Conservation (phyloP, 1,284 basidiomycete species). For the Psilocybe mexicana region DNA sequence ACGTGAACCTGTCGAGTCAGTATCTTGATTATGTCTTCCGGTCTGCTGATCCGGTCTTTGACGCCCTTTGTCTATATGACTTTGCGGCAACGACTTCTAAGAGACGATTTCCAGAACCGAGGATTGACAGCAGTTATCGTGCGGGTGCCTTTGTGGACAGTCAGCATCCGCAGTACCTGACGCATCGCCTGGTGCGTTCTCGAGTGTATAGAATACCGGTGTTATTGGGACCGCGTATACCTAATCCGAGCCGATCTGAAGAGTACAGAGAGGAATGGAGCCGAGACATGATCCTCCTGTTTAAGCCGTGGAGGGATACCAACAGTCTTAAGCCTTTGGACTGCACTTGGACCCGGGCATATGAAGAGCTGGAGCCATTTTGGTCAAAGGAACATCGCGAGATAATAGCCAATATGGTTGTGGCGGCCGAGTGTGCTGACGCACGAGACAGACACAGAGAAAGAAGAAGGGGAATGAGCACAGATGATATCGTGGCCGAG, state of each 20-base stretch:
- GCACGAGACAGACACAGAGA: not conserved
- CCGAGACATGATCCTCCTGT: not conserved
- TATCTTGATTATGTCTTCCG: slow-evolving; percentile 3
- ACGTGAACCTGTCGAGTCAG: not conserved
- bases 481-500: not conserved
- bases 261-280: not conserved
- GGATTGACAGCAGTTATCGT: not conserved
- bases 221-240: slow-evolving; percentile 1
- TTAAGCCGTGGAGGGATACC: slow-evolving; percentile 3
- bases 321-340: not conserved
- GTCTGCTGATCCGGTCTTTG: not conserved
- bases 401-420: not conserved
- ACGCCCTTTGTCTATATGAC: slow-evolving; percentile 3
- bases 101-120: not conserved
- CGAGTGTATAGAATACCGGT: slow-evolving; percentile 4
- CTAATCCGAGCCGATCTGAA: not conserved
- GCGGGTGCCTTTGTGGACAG: not conserved
- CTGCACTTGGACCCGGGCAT: not conserved
- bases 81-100: slow-evolving; percentile 3
- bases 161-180: slow-evolving; percentile 6
- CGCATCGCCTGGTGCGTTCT: slow-evolving; percentile 2
- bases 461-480: not conserved
- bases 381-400: not conserved
- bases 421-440: not conserved
- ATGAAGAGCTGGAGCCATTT: not conserved